Conservation (phyloP, 306 rosid species). For the Gynostemma pentaphyllum region DNA sequence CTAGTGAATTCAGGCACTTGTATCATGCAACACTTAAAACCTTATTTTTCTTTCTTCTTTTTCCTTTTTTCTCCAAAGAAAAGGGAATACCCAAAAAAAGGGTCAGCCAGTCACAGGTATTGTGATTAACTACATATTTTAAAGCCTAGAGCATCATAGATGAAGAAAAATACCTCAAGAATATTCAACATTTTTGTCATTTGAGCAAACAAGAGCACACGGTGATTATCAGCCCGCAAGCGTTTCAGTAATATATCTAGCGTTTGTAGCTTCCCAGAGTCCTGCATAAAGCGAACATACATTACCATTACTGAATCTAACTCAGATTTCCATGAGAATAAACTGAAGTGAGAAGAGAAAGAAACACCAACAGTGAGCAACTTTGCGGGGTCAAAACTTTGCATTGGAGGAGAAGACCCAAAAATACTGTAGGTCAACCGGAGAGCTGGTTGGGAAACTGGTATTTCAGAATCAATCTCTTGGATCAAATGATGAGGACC, state of each 20-base stretch:
- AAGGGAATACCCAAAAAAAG: too few relatives aligned
- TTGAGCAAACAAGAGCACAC: conserved; percentile 95
- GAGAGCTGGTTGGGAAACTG: conserved; percentile 77
- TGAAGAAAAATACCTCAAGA: conserved; percentile 61
- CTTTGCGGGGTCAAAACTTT: conserved; percentile 96
- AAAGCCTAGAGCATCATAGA: conserved; percentile 11
- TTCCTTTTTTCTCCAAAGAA: too few relatives aligned
- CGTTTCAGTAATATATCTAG: conserved; percentile 95
- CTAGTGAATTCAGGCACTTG: too few relatives aligned
- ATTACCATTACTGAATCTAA: background rate
- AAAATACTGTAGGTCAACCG: conserved; percentile 72
- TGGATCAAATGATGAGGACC: conserved; percentile 64
- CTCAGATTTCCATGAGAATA: background rate
- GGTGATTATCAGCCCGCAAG: conserved; percentile 80
- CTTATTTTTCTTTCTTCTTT: too few relatives aligned
- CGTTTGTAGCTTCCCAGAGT: conserved; percentile 99
- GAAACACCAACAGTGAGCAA: conserved; percentile 70
- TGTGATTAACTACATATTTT: too few relatives aligned
- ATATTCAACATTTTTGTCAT: conserved; percentile 99
- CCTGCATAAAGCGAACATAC: conserved; percentile 33
- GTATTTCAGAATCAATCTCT: conserved; percentile 76
- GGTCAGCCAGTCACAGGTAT: background rate
- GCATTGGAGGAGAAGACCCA: conserved; percentile 90
- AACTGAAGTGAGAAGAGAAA: conserved; percentile 3
- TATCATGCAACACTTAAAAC: too few relatives aligned